phyloP scores from a whole-genome alignment of 805 yeast genomes.

The Candida easanensis region DNA sequence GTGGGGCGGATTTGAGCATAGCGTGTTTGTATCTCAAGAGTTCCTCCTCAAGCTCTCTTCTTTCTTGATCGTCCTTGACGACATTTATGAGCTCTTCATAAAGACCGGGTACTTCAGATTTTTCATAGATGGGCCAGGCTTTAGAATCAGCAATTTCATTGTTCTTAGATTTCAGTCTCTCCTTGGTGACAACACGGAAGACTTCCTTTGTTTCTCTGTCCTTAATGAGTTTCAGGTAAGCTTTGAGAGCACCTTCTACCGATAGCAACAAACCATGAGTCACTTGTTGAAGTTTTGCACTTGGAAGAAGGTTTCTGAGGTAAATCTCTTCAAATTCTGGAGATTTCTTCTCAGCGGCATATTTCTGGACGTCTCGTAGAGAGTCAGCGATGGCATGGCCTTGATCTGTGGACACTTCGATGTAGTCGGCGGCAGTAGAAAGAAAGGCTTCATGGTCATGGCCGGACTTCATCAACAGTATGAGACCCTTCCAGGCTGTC shows the following conservation, averaged over 20 bases:
- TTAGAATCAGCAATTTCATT: conserved; percentile 32
- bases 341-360: conserved; percentile 35
- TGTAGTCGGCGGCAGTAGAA: conserved; percentile 41
- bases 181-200: conserved; percentile 41
- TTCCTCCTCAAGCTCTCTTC: conserved; percentile 59
- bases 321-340: conserved; percentile 43
- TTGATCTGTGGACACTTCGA: conserved; percentile 39
- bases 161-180: conserved; percentile 38
- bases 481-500: conserved; percentile 81
- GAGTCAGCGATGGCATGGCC: conserved; percentile 49
- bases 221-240: conserved; percentile 40
- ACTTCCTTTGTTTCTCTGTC: conserved; percentile 40
- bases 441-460: conserved; percentile 46
- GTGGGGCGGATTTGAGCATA: conserved; percentile 52
- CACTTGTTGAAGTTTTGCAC: conserved; percentile 49
- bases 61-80: conserved; percentile 55
- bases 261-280: conserved; percentile 46
- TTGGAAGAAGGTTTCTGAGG: conserved; percentile 53
- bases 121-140: conserved; percentile 44
- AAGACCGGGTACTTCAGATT: conserved; percentile 50
- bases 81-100: conserved; percentile 57
- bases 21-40: conserved; percentile 56
- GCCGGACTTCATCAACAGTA: conserved; percentile 40
- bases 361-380: conserved; percentile 43
- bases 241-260: conserved; percentile 43